These are phyloP conservation scores for Karstenula rhodostoma DNA, from an alignment of 2,329 filamentous ascomycete genomes.

Conservation along the genomic window DNA sequence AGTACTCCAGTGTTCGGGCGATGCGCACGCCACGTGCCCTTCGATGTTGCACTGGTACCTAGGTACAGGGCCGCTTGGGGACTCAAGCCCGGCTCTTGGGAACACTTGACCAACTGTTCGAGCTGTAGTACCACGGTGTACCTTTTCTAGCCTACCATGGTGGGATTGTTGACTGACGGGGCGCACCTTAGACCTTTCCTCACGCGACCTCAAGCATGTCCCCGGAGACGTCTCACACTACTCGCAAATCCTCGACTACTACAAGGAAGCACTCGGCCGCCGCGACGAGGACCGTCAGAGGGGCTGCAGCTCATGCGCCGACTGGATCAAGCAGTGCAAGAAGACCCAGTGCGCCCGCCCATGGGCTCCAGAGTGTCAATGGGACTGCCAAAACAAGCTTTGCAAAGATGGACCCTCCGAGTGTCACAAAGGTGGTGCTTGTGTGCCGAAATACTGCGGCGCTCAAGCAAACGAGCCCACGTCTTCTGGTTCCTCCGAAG, in stretches of 20 bases:
- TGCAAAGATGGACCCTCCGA: not conserved
- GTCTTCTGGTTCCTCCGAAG: too few relatives aligned
- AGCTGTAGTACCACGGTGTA: too few relatives aligned
- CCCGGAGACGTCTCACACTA: not conserved
- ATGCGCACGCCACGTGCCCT: not conserved
- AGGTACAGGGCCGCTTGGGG: not conserved
- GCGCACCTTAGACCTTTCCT: not conserved
- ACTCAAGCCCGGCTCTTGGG: too few relatives aligned
- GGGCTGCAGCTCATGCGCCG: not conserved
- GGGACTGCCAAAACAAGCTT: not conserved
- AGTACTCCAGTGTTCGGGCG: not conserved
- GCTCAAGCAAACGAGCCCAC: too few relatives aligned
- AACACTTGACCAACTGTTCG: too few relatives aligned
- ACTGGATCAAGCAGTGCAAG: not conserved
- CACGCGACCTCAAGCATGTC: not conserved
- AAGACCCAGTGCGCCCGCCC: not conserved
- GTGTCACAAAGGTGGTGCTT: not conserved
- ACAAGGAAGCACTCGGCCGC: not conserved
- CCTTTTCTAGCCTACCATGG: too few relatives aligned
- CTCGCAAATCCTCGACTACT: not conserved
- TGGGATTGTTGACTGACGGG: too few relatives aligned
- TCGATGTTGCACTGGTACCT: not conserved
- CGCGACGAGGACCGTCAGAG: not conserved
- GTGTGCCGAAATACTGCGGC: too few relatives aligned
- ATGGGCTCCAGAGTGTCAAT: slow-evolving; percentile 4